A percentile compares a stretch with the other conserved stretches of the same genome.
These are phyloP conservation scores for Seiridium cupressi DNA, from an alignment of 2,329 filamentous ascomycete species.

Conservation along the genomic window DNA sequence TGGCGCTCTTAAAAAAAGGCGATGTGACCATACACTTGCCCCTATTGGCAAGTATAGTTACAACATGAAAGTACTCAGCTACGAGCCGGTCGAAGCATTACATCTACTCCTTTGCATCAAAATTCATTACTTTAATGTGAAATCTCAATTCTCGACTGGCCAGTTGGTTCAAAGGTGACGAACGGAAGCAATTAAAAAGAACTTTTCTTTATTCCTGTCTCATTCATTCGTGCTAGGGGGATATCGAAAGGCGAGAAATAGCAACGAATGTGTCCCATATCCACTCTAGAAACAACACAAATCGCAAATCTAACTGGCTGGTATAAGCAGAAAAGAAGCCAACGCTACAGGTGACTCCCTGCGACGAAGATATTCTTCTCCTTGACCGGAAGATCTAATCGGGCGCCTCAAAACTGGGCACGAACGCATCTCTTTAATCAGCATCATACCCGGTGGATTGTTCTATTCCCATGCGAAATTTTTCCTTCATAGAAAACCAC, in stretches of 20 bases:
- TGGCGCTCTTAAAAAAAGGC: not conserved
- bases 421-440: not conserved
- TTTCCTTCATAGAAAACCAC: conserved; percentile 53
- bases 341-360: too few relatives aligned
- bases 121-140: not conserved
- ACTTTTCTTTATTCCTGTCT: conserved; percentile 5
- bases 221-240: conserved; percentile 2
- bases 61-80: too few relatives aligned
- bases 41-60: not conserved
- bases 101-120: too few relatives aligned
- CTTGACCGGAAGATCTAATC: too few relatives aligned
- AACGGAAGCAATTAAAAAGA: not conserved
- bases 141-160: not conserved
- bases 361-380: too few relatives aligned
- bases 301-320: conserved; percentile 1
- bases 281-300: conserved; percentile 1
- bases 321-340: not conserved
- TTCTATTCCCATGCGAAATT: not conserved
- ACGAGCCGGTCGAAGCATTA: too few relatives aligned
- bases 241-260: conserved; percentile 3
- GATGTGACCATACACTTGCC: not conserved
- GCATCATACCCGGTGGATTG: not conserved
- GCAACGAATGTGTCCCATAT: conserved; percentile 2
- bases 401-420: too few relatives aligned
- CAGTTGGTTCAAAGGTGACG: not conserved